Evolutionary conservation across 2,329 filamentous ascomycete genomes (phyloP), one percentile per base, ranked within the genome.

Genomic region (Neonectria neomacrospora): DNA sequence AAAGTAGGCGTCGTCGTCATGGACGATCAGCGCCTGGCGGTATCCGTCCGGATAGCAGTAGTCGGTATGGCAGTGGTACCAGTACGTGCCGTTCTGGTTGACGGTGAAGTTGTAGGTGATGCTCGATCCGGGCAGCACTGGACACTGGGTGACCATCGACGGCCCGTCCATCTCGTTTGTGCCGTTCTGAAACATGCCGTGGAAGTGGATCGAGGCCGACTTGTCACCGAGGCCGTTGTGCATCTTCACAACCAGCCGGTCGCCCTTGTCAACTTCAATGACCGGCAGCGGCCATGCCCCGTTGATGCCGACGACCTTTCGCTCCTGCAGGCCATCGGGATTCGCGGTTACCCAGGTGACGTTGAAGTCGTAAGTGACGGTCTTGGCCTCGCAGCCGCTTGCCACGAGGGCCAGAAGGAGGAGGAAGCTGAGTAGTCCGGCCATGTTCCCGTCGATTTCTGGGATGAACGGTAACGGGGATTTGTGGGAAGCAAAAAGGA

Each of bases 301-400:
- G 71, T 92, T 92, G 73, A 92, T 86, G 11, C 87, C 88, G 71
- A 91, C 88, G 1, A 86, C 83, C 30, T 86, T 83, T 47, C 90
- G 82, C 9, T 80, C 76, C 30, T 82, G 80, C 37, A 80, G 73
- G 3, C 87, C 87, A 79, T 91, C 89, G 0, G 89, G 89, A 55
- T 86, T 84, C 9, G 84, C 83, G 57, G 77, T 82, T 14, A 89
- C 85, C 87, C 88, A 90, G 37, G 84, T 85, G 45, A 88, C 79
- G 50, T 88, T 85, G 80, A 87, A 90, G 71, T 88, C 77, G 67
- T 86, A 86, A 2, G 78, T 84, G 34, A 88, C 80, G 0, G 81
- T 85, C 52, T 75, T 73, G 16, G 69, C 71, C 45, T 54, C 39
- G 53, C 61, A 61, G 58, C 59, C 58, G 44, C 54, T 28, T 57